Percentiles rank a stretch among this genome's conserved stretches.
Conservation (phyloP, 148 eudicot species). For the Camellia granthamiana region DNA sequence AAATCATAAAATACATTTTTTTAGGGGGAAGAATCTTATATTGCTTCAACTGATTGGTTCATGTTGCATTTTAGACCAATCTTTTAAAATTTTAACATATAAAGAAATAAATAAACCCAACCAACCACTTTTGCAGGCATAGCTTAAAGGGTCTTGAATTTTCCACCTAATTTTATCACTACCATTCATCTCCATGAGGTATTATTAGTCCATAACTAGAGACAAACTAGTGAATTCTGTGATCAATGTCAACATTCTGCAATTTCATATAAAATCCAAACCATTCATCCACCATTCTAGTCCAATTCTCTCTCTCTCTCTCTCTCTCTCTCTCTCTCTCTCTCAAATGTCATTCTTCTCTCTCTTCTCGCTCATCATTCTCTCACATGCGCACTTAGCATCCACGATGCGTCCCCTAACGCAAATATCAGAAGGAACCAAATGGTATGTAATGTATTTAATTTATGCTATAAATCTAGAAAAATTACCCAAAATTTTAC, state of each 20-base stretch:
- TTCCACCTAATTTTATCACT: slow-evolving; percentile 20
- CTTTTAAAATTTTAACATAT: neutral
- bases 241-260: neutral
- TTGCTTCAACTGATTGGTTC: neutral
- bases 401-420: slow-evolving; percentile 13
- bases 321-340: neutral
- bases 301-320: neutral
- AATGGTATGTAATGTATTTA: slow-evolving; percentile 14
- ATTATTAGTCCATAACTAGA: neutral
- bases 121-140: slow-evolving; percentile 28
- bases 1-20: no score
- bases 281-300: neutral
- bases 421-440: slow-evolving; percentile 20
- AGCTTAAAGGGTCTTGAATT: slow-evolving; percentile 19
- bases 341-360: slow-evolving; percentile 14
- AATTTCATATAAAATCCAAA: neutral
- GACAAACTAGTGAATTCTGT: neutral
- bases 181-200: neutral
- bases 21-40: no score
- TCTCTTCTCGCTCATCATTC: slow-evolving; percentile 12
- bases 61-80: neutral
- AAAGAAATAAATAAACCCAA: neutral
- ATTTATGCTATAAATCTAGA: no score
- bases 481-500: no score
- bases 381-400: slow-evolving; percentile 7